These are phyloP conservation scores for Penicillium vulpinum DNA, from an alignment of 2,329 filamentous ascomycete species.

Conservation along the genomic window DNA sequence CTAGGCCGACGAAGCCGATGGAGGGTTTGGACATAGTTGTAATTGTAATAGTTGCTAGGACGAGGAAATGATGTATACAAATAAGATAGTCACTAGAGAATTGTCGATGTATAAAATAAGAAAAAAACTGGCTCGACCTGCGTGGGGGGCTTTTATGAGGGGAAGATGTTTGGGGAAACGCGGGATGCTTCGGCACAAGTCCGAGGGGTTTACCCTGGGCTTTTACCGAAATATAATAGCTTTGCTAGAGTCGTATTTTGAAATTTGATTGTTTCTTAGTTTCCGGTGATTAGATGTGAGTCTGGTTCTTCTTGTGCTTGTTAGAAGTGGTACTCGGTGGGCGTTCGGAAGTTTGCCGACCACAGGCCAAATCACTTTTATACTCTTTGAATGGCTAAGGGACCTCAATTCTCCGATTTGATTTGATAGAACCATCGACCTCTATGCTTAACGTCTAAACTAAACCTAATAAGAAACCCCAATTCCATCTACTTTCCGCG, in stretches of 20 bases:
- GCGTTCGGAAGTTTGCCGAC: background rate
- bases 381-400: background rate
- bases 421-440: background rate
- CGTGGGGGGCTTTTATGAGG: conserved; percentile 17
- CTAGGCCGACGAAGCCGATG: conserved; percentile 71
- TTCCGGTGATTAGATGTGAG: background rate
- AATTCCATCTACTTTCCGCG: background rate
- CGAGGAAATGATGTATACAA: background rate
- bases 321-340: background rate
- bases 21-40: conserved; percentile 46
- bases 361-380: background rate
- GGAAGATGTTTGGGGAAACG: conserved; percentile 18
- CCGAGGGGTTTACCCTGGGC: conserved; percentile 10
- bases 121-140: background rate
- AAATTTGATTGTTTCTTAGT: background rate
- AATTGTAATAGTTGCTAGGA: background rate
- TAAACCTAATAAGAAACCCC: background rate
- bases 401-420: background rate
- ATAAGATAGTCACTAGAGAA: background rate
- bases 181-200: conserved; percentile 21
- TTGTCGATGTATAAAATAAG: background rate
- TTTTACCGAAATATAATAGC: background rate
- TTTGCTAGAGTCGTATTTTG: background rate
- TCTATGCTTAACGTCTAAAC: background rate
- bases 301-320: background rate